Conservation (phyloP, 495 filamentous ascomycete species). For the Penicillium paradoxum region DNA sequence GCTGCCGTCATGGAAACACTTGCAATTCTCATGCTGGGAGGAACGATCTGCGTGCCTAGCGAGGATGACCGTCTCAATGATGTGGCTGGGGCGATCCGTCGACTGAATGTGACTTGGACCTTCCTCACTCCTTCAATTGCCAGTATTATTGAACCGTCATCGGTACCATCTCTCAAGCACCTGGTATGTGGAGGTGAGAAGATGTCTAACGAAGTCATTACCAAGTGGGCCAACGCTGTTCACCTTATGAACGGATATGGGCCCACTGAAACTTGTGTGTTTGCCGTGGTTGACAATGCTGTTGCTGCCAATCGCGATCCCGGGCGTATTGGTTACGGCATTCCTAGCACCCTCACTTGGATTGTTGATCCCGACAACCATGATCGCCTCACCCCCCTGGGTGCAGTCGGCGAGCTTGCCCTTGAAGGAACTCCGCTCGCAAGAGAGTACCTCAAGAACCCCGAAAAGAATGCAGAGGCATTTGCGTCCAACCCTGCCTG, state of each 20-base stretch:
- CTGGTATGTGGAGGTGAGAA: constrained; percentile 47
- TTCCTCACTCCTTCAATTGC: constrained; percentile 53
- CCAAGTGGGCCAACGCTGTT: constrained; percentile 49
- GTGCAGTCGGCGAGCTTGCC: constrained; percentile 50
- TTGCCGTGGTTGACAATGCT: constrained; percentile 33
- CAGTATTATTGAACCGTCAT: constrained; percentile 43
- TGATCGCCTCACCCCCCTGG: constrained; percentile 44
- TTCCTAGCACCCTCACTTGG: constrained; percentile 47
- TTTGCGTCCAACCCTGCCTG: constrained; percentile 42
- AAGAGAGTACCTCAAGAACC: constrained; percentile 50
- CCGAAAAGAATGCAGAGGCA: constrained; percentile 43
- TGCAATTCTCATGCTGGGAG: constrained; percentile 50
- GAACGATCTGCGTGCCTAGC: constrained; percentile 56
- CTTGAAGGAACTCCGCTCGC: constrained; percentile 47
- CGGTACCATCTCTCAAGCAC: constrained; percentile 39
- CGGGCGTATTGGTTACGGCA: constrained; percentile 46
- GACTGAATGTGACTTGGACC: constrained; percentile 45
- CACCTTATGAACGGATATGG: constrained; percentile 56
- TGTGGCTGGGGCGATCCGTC: constrained; percentile 43
- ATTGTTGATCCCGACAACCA: constrained; percentile 49
- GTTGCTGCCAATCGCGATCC: constrained; percentile 31
- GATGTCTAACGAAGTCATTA: constrained; percentile 45
- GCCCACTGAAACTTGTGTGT: constrained; percentile 49
- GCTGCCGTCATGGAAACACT: constrained; percentile 49
- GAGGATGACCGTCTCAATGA: constrained; percentile 52